Evolutionary conservation across 2,329 filamentous ascomycete species (phyloP).

Genomic region (Amphichorda felina): DNA sequence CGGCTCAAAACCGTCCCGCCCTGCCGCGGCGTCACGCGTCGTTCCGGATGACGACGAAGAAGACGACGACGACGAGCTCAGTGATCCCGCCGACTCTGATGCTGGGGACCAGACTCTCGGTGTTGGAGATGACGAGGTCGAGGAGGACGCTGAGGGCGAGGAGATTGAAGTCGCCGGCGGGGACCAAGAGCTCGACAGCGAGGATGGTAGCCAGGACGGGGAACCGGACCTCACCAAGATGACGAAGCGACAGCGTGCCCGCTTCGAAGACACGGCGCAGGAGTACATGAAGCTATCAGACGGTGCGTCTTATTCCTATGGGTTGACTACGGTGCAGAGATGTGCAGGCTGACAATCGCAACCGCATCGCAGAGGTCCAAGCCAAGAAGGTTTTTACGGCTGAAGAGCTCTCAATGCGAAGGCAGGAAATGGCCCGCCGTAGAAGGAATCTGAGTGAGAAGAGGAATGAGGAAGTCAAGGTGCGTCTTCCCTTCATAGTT

Average conservation of each 20-base stretch:
- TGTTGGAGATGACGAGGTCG: slow-evolving; percentile 28
- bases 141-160: slow-evolving; percentile 37
- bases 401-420: slow-evolving; percentile 49
- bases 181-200: slow-evolving; percentile 18
- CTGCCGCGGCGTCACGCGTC: slow-evolving; percentile 4
- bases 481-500: slow-evolving; percentile 12
- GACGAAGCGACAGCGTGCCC: slow-evolving; percentile 48
- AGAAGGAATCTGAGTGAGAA: slow-evolving; percentile 53
- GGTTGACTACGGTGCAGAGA: too few species aligned
- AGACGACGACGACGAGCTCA: slow-evolving; percentile 43
- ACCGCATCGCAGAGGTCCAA: too few species aligned
- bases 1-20: slow-evolving; percentile 9
- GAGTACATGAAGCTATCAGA: slow-evolving; percentile 50
- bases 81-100: slow-evolving; percentile 40
- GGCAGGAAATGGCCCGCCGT: slow-evolving; percentile 49
- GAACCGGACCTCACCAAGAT: slow-evolving; percentile 46
- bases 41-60: slow-evolving; percentile 27
- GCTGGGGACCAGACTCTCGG: slow-evolving; percentile 25
- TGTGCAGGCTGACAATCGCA: too few species aligned
- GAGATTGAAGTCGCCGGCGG: slow-evolving; percentile 26
- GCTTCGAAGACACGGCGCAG: slow-evolving; percentile 42
- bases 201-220: slow-evolving; percentile 33
- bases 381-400: slow-evolving; percentile 50
- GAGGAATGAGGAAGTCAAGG: slow-evolving; percentile 53
- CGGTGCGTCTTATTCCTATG: slow-evolving; percentile 24